Evolutionary conservation across 352 stramenopile genomes (phyloP), one percentile per base, ranked within the genome.

Genomic region (Phytophthora chlamydospora): DNA sequence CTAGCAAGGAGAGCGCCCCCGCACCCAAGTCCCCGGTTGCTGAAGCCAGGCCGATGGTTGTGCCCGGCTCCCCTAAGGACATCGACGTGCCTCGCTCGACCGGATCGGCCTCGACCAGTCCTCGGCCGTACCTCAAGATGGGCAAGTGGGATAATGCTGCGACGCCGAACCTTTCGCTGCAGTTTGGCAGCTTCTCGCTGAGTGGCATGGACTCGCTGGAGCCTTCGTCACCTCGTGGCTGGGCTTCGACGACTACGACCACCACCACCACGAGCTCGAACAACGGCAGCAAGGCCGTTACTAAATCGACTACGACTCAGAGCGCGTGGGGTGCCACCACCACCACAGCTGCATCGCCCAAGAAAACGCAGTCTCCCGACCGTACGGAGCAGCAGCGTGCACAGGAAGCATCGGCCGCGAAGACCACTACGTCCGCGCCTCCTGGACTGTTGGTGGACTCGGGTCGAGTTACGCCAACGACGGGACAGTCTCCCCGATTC

Each of bases 181-280:
- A 95, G 68, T 95, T 95, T 71, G 87, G 87, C 11, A 95, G 87
- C 71, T 95, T 95, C 21, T 95, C 87, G 17, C 63, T 95, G 21
- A 91, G 82, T 50, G 84, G 80, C 5, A 75, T 84, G 27, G 84
- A 91, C 5, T 55, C 76, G 39, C 38, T 62, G 19, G 81, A 91
- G 45, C 48, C 85, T 6, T 75, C 81, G n/a, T 89, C 83, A 7
- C 79, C 80, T 14, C 71, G 72, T 38, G 83, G 78, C 33, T 92
- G 83, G 83, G 70, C 70, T 21, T 82, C 80, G 16, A 69, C 63
- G 14, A 76, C 76, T 10, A 80, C 74, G 0, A 76, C 76, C 6
- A 76, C 78, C 13, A 73, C 75, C 5, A 78, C 77, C 14, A 69
- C 77, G 16, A 67, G 48, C 44, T 68, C 71, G 17, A 73, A 69